Conservation (phyloP, 2,329 filamentous ascomycete genomes). For the Lecanicillium sp. region DNA sequence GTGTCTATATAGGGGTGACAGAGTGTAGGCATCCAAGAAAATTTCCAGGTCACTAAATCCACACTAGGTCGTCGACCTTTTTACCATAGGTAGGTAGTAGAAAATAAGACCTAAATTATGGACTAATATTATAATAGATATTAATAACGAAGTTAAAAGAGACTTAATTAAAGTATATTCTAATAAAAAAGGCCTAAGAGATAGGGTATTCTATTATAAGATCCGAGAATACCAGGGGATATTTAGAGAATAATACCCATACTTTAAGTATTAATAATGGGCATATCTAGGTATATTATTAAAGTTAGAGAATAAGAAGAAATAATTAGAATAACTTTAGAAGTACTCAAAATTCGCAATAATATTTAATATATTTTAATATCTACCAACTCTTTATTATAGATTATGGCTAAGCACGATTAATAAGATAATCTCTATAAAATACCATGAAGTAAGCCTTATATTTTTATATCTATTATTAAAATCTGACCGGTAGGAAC, state of each 20-base stretch:
- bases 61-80: constrained; percentile 2
- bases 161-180: constrained; percentile 14
- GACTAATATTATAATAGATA: neutral
- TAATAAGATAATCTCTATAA: constrained; percentile 16
- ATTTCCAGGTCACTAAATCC: neutral
- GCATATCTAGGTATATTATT: constrained; percentile 20
- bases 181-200: constrained; percentile 15
- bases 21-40: constrained; percentile 13
- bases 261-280: constrained; percentile 21
- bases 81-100: neutral
- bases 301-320: constrained; percentile 18
- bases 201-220: constrained; percentile 18
- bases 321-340: constrained; percentile 19
- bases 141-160: constrained; percentile 1
- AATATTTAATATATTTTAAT: constrained; percentile 27
- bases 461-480: constrained; percentile 11
- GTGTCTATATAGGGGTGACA: constrained; percentile 23
- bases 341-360: constrained; percentile 17
- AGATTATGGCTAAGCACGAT: constrained; percentile 24
- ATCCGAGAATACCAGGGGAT: constrained; percentile 19
- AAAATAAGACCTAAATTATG: neutral
- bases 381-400: constrained; percentile 26
- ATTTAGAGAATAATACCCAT: constrained; percentile 15
- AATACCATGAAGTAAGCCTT: constrained; percentile 24
- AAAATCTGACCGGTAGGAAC: constrained; percentile 21